Evolutionary conservation across 2,329 filamentous ascomycete species (phyloP).

Genomic region (Penicillium sp.): DNA sequence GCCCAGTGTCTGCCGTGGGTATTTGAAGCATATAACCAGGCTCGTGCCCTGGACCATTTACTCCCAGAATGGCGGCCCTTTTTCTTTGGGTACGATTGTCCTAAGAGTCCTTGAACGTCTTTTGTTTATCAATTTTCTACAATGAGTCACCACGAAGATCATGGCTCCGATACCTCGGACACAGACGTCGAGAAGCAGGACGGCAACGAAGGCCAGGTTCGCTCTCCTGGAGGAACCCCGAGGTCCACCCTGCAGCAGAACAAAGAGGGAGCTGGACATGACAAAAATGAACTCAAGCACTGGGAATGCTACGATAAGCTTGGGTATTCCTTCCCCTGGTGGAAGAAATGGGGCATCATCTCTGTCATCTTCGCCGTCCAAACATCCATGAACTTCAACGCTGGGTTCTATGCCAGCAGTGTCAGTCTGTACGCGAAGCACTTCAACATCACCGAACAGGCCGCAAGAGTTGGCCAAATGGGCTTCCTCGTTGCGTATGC

Average conservation of each 20-base stretch:
- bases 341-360: slow-evolving; percentile 71
- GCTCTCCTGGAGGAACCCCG: slow-evolving; percentile 15
- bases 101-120: background rate
- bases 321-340: slow-evolving; percentile 61
- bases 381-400: slow-evolving; percentile 77
- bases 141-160: slow-evolving; percentile 15
- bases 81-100: background rate
- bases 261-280: slow-evolving; percentile 11
- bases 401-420: slow-evolving; percentile 70
- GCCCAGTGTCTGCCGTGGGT: background rate
- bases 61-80: background rate
- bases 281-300: slow-evolving; percentile 48
- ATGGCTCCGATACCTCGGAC: slow-evolving; percentile 6
- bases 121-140: background rate
- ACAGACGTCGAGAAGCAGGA: slow-evolving; percentile 25
- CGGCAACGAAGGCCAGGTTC: slow-evolving; percentile 6
- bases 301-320: slow-evolving; percentile 66
- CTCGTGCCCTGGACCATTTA: background rate
- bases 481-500: slow-evolving; percentile 77
- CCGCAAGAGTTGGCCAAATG: slow-evolving; percentile 70
- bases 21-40: slow-evolving; percentile 5
- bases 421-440: slow-evolving; percentile 63
- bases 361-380: slow-evolving; percentile 70
- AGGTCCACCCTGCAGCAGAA: slow-evolving; percentile 9
- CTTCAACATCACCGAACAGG: slow-evolving; percentile 67